Conservation (phyloP, 2,329 filamentous ascomycete genomes). For the Fusarium gaditjirri region DNA sequence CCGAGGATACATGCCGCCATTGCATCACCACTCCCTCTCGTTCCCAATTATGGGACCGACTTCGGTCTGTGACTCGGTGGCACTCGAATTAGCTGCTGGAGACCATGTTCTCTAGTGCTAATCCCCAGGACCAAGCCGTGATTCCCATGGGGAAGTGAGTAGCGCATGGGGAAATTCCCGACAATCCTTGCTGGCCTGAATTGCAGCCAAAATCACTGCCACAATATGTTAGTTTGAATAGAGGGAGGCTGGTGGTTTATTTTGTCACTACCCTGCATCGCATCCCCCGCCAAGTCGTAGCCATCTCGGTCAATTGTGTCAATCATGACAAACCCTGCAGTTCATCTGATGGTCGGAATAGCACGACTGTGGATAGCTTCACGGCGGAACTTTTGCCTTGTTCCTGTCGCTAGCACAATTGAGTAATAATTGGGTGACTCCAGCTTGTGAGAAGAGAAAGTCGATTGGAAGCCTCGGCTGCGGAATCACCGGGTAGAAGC, state of each 20-base stretch:
- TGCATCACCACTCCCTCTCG: constrained; percentile 13
- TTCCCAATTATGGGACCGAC: neutral
- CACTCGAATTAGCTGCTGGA: constrained; percentile 16
- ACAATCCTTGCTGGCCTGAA: neutral
- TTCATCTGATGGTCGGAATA: neutral
- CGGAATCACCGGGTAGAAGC: constrained; percentile 2
- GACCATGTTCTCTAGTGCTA: constrained; percentile 5
- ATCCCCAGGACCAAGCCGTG: constrained; percentile 19
- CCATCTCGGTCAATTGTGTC: constrained; percentile 27
- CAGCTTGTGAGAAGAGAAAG: neutral
- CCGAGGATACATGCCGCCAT: neutral
- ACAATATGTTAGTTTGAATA: rapidly evolving
- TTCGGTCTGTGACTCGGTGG: constrained; percentile 29
- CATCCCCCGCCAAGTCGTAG: constrained; percentile 4
- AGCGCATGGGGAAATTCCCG: constrained; percentile 18
- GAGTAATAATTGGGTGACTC: constrained; percentile 11
- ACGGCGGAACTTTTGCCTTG: neutral
- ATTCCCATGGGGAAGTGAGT: constrained; percentile 27
- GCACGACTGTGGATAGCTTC: constrained; percentile 13
- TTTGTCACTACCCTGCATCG: neutral
- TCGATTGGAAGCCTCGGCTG: constrained; percentile 9
- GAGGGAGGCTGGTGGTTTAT: rapidly evolving
- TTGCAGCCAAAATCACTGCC: neutral
- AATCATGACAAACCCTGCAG: neutral
- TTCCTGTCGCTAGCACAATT: neutral